A percentile compares a stretch with the other conserved stretches of the same genome.
Evolutionary conservation across 2,329 filamentous ascomycete genomes (phyloP).

Genomic region (Monosporascus sp.): DNA sequence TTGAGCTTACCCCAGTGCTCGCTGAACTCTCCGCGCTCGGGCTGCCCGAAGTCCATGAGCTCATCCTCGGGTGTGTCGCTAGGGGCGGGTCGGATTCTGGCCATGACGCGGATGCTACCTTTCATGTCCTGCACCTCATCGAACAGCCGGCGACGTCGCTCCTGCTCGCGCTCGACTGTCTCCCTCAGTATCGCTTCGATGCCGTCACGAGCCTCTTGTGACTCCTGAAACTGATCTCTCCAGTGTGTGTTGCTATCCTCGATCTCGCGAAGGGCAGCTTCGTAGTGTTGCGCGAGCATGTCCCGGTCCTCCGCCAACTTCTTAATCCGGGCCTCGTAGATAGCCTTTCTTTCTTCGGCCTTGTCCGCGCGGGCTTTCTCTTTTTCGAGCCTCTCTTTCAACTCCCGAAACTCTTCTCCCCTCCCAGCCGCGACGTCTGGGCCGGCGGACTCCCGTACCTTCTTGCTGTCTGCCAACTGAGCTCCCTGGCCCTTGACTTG

Average conservation of each 20-base stretch:
- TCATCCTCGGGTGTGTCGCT: conserved; percentile 52
- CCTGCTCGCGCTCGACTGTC: conserved; percentile 77
- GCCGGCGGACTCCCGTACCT: neutral
- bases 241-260: neutral
- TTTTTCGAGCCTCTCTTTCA: neutral
- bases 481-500: too few species aligned
- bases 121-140: conserved; percentile 94
- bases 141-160: conserved; percentile 73
- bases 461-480: neutral
- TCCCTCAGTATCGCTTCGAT: conserved; percentile 27
- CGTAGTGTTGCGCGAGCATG: neutral
- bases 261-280: neutral
- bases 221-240: conserved; percentile 1
- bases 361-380: neutral
- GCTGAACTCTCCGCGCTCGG: conserved; percentile 60
- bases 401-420: neutral
- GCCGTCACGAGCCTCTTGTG: neutral
- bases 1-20: conserved; percentile 77
- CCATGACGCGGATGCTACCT: conserved; percentile 96
- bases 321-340: too few species aligned
- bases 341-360: neutral
- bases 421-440: too few species aligned
- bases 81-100: conserved; percentile 73
- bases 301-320: neutral
- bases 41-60: conserved; percentile 33